phyloP scores from a whole-genome alignment of 441 rosid genomes.

The Adansonia rubrostipa region DNA sequence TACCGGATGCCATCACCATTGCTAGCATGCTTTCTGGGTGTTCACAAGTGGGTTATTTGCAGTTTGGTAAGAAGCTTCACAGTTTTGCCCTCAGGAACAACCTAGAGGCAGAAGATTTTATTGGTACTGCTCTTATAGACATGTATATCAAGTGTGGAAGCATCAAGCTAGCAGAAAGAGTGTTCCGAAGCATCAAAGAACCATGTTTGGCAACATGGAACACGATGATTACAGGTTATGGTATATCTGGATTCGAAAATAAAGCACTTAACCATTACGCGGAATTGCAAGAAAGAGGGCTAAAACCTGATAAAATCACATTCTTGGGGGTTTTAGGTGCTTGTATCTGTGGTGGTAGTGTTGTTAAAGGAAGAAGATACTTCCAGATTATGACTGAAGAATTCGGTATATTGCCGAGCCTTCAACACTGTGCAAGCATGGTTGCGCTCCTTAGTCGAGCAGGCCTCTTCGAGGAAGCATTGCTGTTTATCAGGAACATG shows the following conservation, averaged over 20 bases:
- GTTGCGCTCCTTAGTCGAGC: slow-evolving; percentile 71
- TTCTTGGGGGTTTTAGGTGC: slow-evolving; percentile 77
- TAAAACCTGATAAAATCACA: slow-evolving; percentile 72
- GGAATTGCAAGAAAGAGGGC: slow-evolving; percentile 52
- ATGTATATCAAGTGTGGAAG: slow-evolving; percentile 84
- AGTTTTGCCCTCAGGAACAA: slow-evolving; percentile 55
- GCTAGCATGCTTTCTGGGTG: slow-evolving; percentile 70
- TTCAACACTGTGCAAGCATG: slow-evolving; percentile 77
- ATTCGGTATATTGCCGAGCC: slow-evolving; percentile 52
- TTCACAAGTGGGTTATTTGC: slow-evolving; percentile 69
- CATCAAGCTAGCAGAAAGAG: slow-evolving; percentile 54
- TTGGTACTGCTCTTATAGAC: slow-evolving; percentile 76
- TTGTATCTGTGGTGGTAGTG: slow-evolving; percentile 68
- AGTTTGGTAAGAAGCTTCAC: slow-evolving; percentile 65
- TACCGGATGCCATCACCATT: slow-evolving; percentile 65
- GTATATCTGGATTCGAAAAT: slow-evolving; percentile 62
- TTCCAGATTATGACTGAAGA: slow-evolving; percentile 64
- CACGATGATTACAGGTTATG: slow-evolving; percentile 71
- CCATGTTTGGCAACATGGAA: slow-evolving; percentile 80
- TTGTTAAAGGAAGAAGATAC: slow-evolving; percentile 62
- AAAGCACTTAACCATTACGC: slow-evolving; percentile 58
- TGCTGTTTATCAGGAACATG: slow-evolving; percentile 52
- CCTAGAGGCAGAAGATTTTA: slow-evolving; percentile 61
- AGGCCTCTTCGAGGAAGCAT: slow-evolving; percentile 64
- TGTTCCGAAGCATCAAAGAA: slow-evolving; percentile 52